Conservation (phyloP, 352 stramenopile species). For the Saprolegnia parasitica region DNA sequence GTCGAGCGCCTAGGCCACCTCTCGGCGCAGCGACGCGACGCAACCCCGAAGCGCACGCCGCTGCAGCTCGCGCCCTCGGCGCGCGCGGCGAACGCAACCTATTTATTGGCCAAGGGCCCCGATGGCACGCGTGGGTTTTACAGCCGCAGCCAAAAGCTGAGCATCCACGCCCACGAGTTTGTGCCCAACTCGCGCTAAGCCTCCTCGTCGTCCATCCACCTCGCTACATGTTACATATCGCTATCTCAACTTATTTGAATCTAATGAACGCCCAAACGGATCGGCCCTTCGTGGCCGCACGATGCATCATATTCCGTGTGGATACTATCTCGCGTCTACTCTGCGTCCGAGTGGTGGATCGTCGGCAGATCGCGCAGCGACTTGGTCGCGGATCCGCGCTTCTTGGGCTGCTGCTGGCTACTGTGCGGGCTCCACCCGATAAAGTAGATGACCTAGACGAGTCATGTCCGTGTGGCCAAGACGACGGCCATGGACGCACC, state of each 20-base stretch:
- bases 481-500: background rate
- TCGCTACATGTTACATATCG: background rate
- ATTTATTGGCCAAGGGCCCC: constrained; percentile 29
- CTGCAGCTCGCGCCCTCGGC: constrained; percentile 1
- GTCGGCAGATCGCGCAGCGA: constrained; percentile 70
- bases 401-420: constrained; percentile 91
- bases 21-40: background rate
- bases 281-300: no score
- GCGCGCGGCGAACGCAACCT: background rate
- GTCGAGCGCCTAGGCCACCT: constrained; percentile 4
- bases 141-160: constrained; percentile 29
- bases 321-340: no score
- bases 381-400: constrained; percentile 65
- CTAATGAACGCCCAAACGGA: background rate
- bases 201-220: background rate
- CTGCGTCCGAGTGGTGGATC: constrained; percentile 5
- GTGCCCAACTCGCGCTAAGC: constrained; percentile 22
- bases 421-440: constrained; percentile 97
- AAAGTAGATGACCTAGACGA: constrained; percentile 88
- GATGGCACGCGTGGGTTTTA: constrained; percentile 29
- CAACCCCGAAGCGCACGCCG: constrained; percentile 9
- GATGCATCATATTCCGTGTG: no score
- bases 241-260: background rate
- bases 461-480: background rate
- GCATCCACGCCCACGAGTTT: constrained; percentile 25